These are phyloP conservation scores for Trichosanthes truncata DNA, from an alignment of 306 rosid genomes.

Conservation along the genomic window DNA sequence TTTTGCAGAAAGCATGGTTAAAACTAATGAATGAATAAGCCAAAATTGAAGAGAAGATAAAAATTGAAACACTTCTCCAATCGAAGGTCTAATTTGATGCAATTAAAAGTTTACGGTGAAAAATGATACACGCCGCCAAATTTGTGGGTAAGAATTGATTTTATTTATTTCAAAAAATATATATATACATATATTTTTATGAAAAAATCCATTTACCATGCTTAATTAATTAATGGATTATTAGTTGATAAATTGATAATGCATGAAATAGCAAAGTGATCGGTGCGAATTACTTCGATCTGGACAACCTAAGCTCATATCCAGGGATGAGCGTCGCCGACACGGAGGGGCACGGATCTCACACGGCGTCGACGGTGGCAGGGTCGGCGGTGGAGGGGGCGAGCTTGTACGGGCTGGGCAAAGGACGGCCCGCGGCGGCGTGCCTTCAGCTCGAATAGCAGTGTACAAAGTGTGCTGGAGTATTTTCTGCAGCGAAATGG, in stretches of 20 bases:
- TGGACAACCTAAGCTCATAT: not conserved
- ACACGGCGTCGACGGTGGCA: conserved; percentile 55
- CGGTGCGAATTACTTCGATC: conserved; percentile 58
- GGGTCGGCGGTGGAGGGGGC: conserved; percentile 43
- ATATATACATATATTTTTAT: no score
- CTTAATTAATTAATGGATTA: not conserved
- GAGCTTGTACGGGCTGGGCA: conserved; percentile 50
- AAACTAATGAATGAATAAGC: no score
- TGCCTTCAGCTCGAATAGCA: conserved; percentile 56
- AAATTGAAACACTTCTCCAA: no score
- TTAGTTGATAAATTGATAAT: not conserved
- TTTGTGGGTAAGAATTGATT: no score
- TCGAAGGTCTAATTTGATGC: no score
- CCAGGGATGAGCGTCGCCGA: conserved; percentile 44
- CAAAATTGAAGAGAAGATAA: no score
- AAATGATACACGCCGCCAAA: no score
- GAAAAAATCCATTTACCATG: no score
- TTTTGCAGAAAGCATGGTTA: no score
- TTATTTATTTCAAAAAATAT: no score
- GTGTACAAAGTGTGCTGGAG: conserved; percentile 81
- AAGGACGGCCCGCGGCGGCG: conserved; percentile 78
- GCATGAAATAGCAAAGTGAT: conserved; percentile 14
- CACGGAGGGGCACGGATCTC: conserved; percentile 66
- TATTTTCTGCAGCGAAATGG: conserved; percentile 49
- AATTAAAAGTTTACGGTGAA: no score